These are phyloP conservation scores for Lumnitzera racemosa DNA, from an alignment of 345 rosid genomes.

Conservation along the genomic window DNA sequence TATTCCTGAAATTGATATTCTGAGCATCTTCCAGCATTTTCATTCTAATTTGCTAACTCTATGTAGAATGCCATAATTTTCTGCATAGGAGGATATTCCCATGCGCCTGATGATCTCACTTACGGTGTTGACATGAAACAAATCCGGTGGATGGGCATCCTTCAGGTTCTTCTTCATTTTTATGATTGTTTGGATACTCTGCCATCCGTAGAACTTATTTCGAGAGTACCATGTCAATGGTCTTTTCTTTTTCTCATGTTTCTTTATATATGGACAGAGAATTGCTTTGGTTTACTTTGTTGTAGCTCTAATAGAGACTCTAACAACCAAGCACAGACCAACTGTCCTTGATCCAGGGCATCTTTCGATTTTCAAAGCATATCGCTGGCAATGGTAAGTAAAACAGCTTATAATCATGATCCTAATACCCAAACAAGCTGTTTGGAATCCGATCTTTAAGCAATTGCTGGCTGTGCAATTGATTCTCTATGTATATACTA, in stretches of 20 bases:
- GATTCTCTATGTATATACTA: slow-evolving; percentile 9
- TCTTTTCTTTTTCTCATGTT: background rate
- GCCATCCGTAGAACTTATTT: background rate
- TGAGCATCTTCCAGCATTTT: background rate
- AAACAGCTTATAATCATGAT: background rate
- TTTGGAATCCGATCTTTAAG: background rate
- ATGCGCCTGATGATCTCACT: slow-evolving; percentile 44
- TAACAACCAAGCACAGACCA: slow-evolving; percentile 46
- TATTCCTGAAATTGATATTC: background rate
- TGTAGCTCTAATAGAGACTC: slow-evolving; percentile 46
- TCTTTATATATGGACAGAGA: slow-evolving; percentile 29
- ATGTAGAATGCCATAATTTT: background rate
- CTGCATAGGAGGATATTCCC: slow-evolving; percentile 58
- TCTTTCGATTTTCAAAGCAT: slow-evolving; percentile 45
- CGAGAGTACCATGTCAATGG: background rate
- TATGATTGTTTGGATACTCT: background rate
- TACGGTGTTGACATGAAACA: slow-evolving; percentile 67
- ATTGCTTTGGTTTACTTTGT: slow-evolving; percentile 54
- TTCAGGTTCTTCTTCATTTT: slow-evolving; percentile 33
- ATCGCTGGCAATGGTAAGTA: slow-evolving; percentile 55
- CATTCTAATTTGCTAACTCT: background rate
- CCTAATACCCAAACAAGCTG: background rate
- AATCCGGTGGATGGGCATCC: slow-evolving; percentile 63
- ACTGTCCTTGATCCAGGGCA: slow-evolving; percentile 25
- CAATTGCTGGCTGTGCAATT: background rate